phyloP scores from a whole-genome alignment of 2,329 filamentous ascomycete genomes.

The Colletotrichum liaoningense region DNA sequence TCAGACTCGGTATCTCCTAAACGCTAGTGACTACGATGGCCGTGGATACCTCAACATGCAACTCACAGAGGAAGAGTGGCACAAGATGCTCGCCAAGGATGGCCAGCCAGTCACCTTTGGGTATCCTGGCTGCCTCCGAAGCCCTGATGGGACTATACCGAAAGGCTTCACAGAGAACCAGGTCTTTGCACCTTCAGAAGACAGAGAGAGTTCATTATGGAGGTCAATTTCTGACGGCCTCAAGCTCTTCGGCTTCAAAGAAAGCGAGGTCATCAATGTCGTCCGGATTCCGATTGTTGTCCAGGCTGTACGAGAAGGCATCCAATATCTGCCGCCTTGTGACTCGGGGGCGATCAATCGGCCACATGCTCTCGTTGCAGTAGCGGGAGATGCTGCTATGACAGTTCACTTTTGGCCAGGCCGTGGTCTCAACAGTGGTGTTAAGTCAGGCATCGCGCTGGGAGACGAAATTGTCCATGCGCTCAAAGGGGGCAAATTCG shows the following conservation, averaged over 20 bases:
- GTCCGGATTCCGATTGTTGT: slow-evolving; percentile 50
- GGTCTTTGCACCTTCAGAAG: slow-evolving; percentile 47
- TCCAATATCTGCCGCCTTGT: slow-evolving; percentile 41
- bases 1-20: too few relatives aligned
- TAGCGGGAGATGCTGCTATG: slow-evolving; percentile 50
- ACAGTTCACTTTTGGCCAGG: slow-evolving; percentile 52
- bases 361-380: slow-evolving; percentile 46
- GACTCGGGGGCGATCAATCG: slow-evolving; percentile 42
- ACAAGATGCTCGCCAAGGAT: too few relatives aligned
- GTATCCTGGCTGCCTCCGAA: too few relatives aligned
- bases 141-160: slow-evolving; percentile 35
- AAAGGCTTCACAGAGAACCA: slow-evolving; percentile 44
- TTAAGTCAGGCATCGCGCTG: slow-evolving; percentile 48
- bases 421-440: slow-evolving; percentile 49
- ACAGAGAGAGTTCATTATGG: slow-evolving; percentile 45
- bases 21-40: too few relatives aligned
- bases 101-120: too few relatives aligned
- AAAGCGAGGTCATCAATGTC: slow-evolving; percentile 49
- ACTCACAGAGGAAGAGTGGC: too few relatives aligned
- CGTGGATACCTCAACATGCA: too few relatives aligned
- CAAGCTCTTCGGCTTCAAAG: slow-evolving; percentile 50
- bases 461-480: slow-evolving; percentile 50
- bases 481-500: slow-evolving; percentile 43
- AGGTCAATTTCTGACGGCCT: slow-evolving; percentile 46
- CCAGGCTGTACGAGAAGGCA: slow-evolving; percentile 46